Conservation (phyloP, 2,329 filamentous ascomycete species). For the Monosporascus ibericus region DNA sequence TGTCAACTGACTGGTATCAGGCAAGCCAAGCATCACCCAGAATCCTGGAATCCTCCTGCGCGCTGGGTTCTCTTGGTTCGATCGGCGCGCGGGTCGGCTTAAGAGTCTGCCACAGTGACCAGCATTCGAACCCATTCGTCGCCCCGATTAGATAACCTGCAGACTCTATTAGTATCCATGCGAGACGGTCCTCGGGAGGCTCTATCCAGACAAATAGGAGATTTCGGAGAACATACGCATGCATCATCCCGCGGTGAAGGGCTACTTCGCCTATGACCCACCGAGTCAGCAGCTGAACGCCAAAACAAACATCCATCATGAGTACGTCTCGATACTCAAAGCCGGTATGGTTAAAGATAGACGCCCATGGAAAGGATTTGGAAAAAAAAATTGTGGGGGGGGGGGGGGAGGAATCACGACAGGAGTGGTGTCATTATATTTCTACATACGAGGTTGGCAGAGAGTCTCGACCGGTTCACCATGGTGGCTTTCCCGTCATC, state of each 20-base stretch:
- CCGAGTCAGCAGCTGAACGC: background rate
- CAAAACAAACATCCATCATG: background rate
- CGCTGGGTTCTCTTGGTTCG: slow-evolving; percentile 1
- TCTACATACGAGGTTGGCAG: slow-evolving; percentile 11
- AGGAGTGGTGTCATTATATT: background rate
- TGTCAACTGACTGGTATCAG: slow-evolving; percentile 1
- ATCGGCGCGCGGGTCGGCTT: slow-evolving; percentile 17
- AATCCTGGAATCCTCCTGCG: slow-evolving; percentile 6
- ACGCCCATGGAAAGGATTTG: too few species aligned
- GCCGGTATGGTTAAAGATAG: background rate
- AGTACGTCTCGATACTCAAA: background rate
- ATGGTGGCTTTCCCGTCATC: slow-evolving; percentile 19
- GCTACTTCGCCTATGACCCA: slow-evolving; percentile 17
- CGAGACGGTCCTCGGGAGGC: background rate
- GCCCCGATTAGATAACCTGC: slow-evolving; percentile 22
- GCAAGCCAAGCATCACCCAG: slow-evolving; percentile 15
- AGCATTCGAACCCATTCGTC: slow-evolving; percentile 21
- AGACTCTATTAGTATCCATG: slow-evolving; percentile 1
- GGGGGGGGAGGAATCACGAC: background rate
- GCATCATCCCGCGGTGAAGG: slow-evolving; percentile 24
- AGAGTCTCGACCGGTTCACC: slow-evolving; percentile 19
- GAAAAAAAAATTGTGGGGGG: background rate
- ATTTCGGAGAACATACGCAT: slow-evolving; percentile 23
- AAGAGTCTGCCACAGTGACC: slow-evolving; percentile 15
- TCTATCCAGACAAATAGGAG: background rate